A percentile compares a stretch with the other conserved stretches of the same genome.
Evolutionary conservation across 768 basidiomycete genomes (phyloP).

Genomic region (Lactarius pseudohatsudake): DNA sequence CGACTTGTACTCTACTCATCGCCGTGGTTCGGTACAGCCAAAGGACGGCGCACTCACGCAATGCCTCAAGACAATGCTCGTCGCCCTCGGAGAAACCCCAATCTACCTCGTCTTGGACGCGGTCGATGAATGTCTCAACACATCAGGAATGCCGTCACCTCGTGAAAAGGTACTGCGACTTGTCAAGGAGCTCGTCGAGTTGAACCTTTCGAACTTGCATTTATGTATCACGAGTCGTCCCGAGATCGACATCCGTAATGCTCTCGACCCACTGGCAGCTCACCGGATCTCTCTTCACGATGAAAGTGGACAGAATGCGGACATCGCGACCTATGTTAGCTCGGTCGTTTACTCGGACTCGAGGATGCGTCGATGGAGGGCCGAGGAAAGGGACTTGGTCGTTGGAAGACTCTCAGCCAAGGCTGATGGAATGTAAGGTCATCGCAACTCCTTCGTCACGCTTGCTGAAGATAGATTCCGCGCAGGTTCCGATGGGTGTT

Average conservation of each 20-base stretch:
- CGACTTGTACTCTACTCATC: background rate
- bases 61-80: constrained; percentile 10
- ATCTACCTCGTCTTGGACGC: background rate
- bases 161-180: background rate
- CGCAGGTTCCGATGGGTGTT: constrained; percentile 6
- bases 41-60: background rate
- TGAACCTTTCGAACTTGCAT: background rate
- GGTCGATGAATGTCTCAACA: background rate
- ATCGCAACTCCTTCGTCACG: too few relatives aligned
- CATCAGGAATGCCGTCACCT: background rate
- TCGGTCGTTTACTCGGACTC: background rate
- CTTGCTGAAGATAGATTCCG: too few relatives aligned
- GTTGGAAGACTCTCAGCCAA: background rate
- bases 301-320: background rate
- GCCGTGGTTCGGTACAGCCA: background rate
- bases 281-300: background rate
- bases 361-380: background rate
- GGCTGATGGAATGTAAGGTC: constrained; percentile 6
- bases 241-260: background rate
- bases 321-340: background rate
- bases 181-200: background rate
- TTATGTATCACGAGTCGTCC: background rate
- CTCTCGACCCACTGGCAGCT: background rate
- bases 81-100: background rate
- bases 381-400: too few relatives aligned